These are phyloP conservation scores for Eutypa lata DNA, from an alignment of 2,329 filamentous ascomycete species.

Conservation along the genomic window DNA sequence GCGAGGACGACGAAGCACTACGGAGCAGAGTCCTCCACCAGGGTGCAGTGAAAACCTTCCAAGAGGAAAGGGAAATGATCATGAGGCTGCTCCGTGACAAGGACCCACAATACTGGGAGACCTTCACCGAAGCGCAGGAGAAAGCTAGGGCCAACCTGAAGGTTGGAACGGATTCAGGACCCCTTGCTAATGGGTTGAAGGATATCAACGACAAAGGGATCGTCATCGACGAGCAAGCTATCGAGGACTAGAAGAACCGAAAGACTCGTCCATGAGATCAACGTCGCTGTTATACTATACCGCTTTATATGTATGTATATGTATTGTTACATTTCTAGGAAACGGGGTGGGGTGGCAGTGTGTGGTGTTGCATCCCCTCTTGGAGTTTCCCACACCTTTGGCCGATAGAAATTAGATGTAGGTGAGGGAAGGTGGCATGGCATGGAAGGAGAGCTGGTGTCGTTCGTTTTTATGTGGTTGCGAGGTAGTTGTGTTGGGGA, in stretches of 20 bases:
- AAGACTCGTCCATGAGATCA: background rate
- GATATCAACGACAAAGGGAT: conserved; percentile 12
- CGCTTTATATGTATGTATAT: conserved; percentile 6
- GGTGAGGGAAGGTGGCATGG: too few species aligned
- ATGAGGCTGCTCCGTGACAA: conserved; percentile 50
- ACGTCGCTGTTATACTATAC: too few species aligned
- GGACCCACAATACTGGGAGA: conserved; percentile 65
- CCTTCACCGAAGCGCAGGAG: conserved; percentile 59
- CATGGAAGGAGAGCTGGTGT: too few species aligned
- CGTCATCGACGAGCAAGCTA: conserved; percentile 37
- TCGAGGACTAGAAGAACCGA: conserved; percentile 33
- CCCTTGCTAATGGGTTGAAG: conserved; percentile 8
- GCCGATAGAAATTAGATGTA: too few species aligned
- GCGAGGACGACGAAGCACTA: conserved; percentile 60
- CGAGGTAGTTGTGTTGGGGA: too few species aligned
- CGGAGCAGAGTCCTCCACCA: conserved; percentile 50
- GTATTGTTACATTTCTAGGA: background rate
- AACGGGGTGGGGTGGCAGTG: background rate
- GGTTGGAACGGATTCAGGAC: conserved; percentile 13
- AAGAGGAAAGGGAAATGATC: conserved; percentile 53
- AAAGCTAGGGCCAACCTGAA: conserved; percentile 55
- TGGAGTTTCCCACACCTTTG: too few species aligned
- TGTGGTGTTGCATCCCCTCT: background rate
- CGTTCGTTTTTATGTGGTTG: too few species aligned
- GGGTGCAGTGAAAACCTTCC: conserved; percentile 60